Conservation (phyloP, 2,329 filamentous ascomycete genomes). For the Claviceps pazoutovae region DNA sequence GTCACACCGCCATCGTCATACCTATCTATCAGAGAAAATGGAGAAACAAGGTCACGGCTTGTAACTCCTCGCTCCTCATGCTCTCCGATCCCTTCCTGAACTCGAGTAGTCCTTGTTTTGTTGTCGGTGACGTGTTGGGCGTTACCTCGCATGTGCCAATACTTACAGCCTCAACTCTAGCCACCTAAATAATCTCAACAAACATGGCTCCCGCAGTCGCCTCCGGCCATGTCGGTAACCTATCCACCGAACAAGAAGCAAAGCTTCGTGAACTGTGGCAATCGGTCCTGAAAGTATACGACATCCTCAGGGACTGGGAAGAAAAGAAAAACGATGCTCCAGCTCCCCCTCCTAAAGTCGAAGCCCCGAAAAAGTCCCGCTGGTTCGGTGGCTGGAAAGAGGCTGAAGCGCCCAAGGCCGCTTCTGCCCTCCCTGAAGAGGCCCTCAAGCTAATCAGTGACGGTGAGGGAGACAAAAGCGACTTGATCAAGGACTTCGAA, state of each 20-base stretch:
- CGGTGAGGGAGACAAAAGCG: constrained; percentile 4
- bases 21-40: background rate
- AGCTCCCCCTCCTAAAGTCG: background rate
- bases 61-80: background rate
- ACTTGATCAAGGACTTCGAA: constrained; percentile 6
- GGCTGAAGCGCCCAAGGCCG: background rate
- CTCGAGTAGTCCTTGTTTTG: too few relatives aligned
- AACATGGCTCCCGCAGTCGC: constrained; percentile 1
- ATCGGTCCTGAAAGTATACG: constrained; percentile 10
- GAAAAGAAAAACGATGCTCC: background rate
- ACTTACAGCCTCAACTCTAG: background rate
- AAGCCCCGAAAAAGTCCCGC: constrained; percentile 5
- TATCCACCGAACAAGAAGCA: constrained; percentile 12
- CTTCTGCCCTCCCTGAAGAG: constrained; percentile 2
- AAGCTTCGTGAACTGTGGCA: constrained; percentile 14
- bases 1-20: background rate
- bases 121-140: too few relatives aligned
- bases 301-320: constrained; percentile 4
- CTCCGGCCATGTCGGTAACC: constrained; percentile 11
- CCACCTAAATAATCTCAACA: background rate
- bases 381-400: constrained; percentile 4
- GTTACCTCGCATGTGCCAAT: background rate
- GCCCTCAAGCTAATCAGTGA: constrained; percentile 4
- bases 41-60: background rate
- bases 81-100: too few relatives aligned